phyloP scores from a whole-genome alignment of 2,329 filamentous ascomycete genomes.

The Phymatotrichopsis omnivora region DNA sequence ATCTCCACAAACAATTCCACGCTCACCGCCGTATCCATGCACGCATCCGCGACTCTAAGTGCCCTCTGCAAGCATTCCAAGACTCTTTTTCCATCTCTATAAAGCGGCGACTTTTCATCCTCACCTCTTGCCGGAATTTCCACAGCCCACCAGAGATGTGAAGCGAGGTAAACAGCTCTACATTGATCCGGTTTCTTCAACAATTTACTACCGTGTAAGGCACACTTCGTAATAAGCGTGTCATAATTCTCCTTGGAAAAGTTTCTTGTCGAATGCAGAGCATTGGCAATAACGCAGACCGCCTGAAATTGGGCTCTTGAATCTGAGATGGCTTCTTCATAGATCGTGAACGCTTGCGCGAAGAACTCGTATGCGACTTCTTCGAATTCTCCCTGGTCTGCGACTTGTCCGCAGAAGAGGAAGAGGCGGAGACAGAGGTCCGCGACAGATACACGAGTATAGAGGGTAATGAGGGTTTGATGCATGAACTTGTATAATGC shows the following conservation, averaged over 20 bases:
- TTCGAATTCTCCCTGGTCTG: slow-evolving; percentile 75
- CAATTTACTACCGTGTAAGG: slow-evolving; percentile 90
- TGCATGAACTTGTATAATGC: slow-evolving; percentile 94
- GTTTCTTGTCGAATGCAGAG: slow-evolving; percentile 75
- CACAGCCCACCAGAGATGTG: slow-evolving; percentile 95
- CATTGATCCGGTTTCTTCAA: slow-evolving; percentile 98
- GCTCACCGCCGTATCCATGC: slow-evolving; percentile 74
- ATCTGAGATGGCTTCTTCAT: slow-evolving; percentile 92
- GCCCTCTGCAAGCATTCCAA: slow-evolving; percentile 93
- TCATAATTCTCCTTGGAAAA: slow-evolving; percentile 98
- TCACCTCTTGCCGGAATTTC: slow-evolving; percentile 68
- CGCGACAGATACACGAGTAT: slow-evolving; percentile 75
- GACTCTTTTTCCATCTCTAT: slow-evolving; percentile 93
- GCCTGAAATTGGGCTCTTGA: slow-evolving; percentile 96
- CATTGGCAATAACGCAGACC: slow-evolving; percentile 85
- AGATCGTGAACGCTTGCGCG: slow-evolving; percentile 94
- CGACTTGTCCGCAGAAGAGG: slow-evolving; percentile 81
- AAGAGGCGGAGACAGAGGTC: slow-evolving; percentile 86
- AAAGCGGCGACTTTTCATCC: slow-evolving; percentile 59
- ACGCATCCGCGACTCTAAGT: slow-evolving; percentile 90
- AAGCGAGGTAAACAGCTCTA: slow-evolving; percentile 88
- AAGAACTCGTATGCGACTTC: slow-evolving; percentile 98
- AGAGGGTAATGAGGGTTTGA: slow-evolving; percentile 73
- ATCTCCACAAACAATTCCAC: slow-evolving; percentile 99
- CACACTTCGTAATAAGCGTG: slow-evolving; percentile 94